These are phyloP conservation scores for Anthoceros angustus DNA, from an alignment of 225 moss, liverwort and hornwort species.

Conservation along the genomic window DNA sequence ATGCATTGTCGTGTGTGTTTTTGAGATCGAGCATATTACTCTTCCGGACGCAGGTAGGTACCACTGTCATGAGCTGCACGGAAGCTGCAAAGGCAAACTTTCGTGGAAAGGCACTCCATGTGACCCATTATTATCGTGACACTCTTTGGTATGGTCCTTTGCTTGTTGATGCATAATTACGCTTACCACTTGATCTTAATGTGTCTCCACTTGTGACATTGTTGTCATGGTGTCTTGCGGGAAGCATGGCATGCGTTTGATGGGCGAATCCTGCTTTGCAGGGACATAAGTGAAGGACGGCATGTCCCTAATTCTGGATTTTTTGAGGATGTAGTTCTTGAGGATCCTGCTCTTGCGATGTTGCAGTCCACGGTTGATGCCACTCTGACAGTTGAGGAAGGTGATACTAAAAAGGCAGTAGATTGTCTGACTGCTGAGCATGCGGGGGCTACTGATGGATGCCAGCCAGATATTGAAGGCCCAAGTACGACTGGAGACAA, in stretches of 20 bases:
- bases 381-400: background rate
- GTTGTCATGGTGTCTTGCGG: background rate
- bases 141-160: slow-evolving; percentile 1
- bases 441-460: background rate
- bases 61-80: slow-evolving; percentile 5
- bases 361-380: background rate
- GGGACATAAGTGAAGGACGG: slow-evolving; percentile 5
- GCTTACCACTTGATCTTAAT: background rate
- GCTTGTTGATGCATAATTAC: background rate
- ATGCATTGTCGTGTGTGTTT: background rate
- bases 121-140: slow-evolving; percentile 6
- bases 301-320: slow-evolving; percentile 7
- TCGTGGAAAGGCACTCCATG: slow-evolving; percentile 7
- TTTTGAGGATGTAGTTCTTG: slow-evolving; percentile 5
- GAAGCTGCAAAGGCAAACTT: slow-evolving; percentile 7
- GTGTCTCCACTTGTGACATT: background rate
- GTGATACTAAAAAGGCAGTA: background rate
- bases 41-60: slow-evolving; percentile 1
- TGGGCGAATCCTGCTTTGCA: background rate
- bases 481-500: background rate
- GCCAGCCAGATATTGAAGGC: background rate
- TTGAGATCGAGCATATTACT: background rate
- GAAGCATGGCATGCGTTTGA: background rate
- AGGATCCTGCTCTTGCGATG: slow-evolving; percentile 5
- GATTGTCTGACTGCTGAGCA: background rate